Evolutionary conservation across 2,329 filamentous ascomycete species (phyloP).

Genomic region (Aspergillus sergii): DNA sequence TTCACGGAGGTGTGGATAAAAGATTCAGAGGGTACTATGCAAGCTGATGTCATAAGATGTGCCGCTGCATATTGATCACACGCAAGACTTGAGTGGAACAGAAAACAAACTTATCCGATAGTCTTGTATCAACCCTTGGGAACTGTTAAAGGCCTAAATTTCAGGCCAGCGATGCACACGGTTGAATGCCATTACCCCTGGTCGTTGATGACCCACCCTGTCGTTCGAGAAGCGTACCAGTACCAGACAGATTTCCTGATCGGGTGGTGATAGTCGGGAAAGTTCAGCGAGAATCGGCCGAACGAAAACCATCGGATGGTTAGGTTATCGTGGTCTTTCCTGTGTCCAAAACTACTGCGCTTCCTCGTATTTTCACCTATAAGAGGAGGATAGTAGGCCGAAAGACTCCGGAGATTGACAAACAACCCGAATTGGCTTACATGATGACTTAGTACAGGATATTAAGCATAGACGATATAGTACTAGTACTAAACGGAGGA

Average conservation of each 20-base stretch:
- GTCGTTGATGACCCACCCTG: neutral
- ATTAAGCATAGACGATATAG: too few species aligned
- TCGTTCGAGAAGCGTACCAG: neutral
- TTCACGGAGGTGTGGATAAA: neutral
- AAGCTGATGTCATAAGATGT: constrained; percentile 23
- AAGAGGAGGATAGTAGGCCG: neutral
- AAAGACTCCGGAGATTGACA: neutral
- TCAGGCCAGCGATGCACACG: neutral
- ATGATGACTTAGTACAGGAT: too few species aligned
- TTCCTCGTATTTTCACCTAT: neutral
- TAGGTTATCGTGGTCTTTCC: too few species aligned
- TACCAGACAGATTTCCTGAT: neutral
- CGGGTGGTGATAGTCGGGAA: neutral
- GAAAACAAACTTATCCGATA: neutral
- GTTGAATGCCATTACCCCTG: neutral
- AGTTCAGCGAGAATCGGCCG: neutral
- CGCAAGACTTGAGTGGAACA: neutral
- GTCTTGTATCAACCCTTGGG: neutral
- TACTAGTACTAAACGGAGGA: too few species aligned
- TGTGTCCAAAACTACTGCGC: too few species aligned
- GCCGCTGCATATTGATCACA: constrained; percentile 7
- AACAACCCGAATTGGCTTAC: neutral
- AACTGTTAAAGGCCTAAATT: neutral
- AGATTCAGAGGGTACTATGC: constrained; percentile 12
- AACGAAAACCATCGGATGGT: neutral